Evolutionary conservation across 2,329 filamentous ascomycete genomes (phyloP), one percentile per base, ranked within the genome.

Genomic region (Colletotrichum sojae): DNA sequence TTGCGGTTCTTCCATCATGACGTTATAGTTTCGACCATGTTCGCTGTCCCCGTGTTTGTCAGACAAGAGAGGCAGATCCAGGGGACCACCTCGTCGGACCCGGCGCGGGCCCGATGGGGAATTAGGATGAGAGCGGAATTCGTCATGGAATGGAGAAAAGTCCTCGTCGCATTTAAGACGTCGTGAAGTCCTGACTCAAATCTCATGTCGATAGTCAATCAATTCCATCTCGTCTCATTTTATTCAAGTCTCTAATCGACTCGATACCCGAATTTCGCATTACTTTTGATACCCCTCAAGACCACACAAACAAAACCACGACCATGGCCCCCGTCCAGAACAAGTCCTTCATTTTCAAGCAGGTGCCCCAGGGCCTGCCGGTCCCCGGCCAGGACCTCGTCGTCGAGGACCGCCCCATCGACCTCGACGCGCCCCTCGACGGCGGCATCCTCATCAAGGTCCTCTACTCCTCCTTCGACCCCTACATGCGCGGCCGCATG

Each of bases 401-500:
- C 22, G 77, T 94, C 69, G 91, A 96, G 79, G 81, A 86, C 72
- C 86, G 87, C 69, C 85, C 88, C 20, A 90, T 95, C 72, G 92
- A 96, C 77, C 81, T 90, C 73, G 82, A 89, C 25, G 83, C 87
- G 58, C 78, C 87, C 5, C 86, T 90, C 31, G 78, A 87, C 52
- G 91, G 92, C 71, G 91, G 94, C 48, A 79, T 97, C 56, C 88
- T 89, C 39, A 82, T 91, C 72, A 88, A 94, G 82, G 88, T 92
- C 74, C 87, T 91, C 75, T 94, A 92, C 79, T 85, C 90, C 72
- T 95, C 92, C 48, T 92, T 92, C 82, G 94, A 97, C 80, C 94
- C 94, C 2, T 97, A 97, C 83, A 89, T 93, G 84, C 92, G 94
- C 66, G 92, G 92, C 70, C 88, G 89, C 73, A 95, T 97, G 92